phyloP scores from a whole-genome alignment of 2,329 filamentous ascomycete species.

The Aspergillus felis region DNA sequence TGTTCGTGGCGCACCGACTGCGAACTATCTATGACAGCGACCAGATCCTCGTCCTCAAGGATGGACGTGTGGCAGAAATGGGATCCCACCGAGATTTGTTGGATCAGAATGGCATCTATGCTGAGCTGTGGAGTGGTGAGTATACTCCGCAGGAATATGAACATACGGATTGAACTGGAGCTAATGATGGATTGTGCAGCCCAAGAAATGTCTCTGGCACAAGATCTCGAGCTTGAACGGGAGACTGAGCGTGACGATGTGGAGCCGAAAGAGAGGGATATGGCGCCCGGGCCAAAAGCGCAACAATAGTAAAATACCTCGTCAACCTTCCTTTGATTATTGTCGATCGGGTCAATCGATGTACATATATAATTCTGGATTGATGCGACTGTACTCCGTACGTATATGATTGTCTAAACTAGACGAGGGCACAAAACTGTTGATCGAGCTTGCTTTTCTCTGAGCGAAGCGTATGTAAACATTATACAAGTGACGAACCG shows the following conservation, averaged over 20 bases:
- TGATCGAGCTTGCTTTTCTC: not conserved
- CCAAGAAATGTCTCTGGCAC: conserved; percentile 55
- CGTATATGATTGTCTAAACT: not conserved
- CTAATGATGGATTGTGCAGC: conserved; percentile 38
- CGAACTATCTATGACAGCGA: conserved; percentile 93
- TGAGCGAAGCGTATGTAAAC: not conserved
- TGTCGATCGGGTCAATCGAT: not conserved
- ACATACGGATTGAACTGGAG: not conserved
- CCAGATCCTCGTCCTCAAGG: conserved; percentile 83
- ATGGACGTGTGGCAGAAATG: conserved; percentile 79
- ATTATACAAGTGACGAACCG: not conserved
- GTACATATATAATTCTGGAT: not conserved
- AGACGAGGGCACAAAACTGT: not conserved
- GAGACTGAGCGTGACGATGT: conserved; percentile 37
- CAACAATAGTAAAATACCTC: not conserved
- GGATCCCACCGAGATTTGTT: conserved; percentile 85
- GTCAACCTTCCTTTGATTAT: not conserved
- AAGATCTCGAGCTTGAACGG: conserved; percentile 38
- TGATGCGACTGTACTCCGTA: not conserved
- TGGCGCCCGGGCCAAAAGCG: conserved; percentile 7
- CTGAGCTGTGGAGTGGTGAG: conserved; percentile 85
- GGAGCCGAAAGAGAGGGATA: conserved; percentile 13
- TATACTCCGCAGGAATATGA: conserved; percentile 14
- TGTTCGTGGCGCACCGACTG: conserved; percentile 90
- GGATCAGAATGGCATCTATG: conserved; percentile 68